Percentiles rank a stretch among this genome's conserved stretches.
These are phyloP conservation scores for Peronospora farinosa DNA, from an alignment of 352 stramenopile species.

Conservation along the genomic window DNA sequence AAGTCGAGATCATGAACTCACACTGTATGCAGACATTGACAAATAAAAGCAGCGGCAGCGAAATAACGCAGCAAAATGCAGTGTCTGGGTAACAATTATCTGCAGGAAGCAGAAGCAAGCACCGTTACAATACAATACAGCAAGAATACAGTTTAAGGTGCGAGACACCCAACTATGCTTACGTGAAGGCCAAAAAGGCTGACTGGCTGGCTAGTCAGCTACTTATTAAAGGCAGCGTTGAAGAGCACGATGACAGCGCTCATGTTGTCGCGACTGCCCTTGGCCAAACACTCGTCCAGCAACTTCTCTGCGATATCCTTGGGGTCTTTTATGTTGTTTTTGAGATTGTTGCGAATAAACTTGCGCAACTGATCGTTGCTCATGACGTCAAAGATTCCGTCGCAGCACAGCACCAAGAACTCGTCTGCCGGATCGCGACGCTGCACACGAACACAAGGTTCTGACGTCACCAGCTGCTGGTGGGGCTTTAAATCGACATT, in stretches of 20 bases:
- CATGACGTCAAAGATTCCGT: constrained; percentile 94
- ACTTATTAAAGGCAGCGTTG: constrained; percentile 32
- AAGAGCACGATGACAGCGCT: constrained; percentile 82
- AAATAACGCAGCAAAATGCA: constrained; percentile 2
- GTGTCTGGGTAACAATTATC: constrained; percentile 3
- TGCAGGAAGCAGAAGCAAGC: constrained; percentile 8
- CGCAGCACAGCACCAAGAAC: constrained; percentile 89
- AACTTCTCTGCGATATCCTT: constrained; percentile 71
- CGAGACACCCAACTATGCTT: constrained; percentile 2
- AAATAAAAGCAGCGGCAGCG: neutral
- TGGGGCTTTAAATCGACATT: constrained; percentile 70
- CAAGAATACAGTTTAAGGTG: constrained; percentile 1
- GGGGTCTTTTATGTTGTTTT: constrained; percentile 37
- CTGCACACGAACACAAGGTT: constrained; percentile 77
- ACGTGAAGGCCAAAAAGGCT: constrained; percentile 9
- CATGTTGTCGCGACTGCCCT: constrained; percentile 85
- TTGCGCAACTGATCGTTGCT: constrained; percentile 90
- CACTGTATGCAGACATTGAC: constrained; percentile 10
- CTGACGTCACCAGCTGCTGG: constrained; percentile 80
- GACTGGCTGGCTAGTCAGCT: constrained; percentile 16
- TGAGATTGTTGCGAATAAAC: constrained; percentile 81
- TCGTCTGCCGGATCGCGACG: constrained; percentile 76
- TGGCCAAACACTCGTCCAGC: constrained; percentile 75
- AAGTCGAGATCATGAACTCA: constrained; percentile 24
- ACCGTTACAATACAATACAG: constrained; percentile 30